Conservation (phyloP, 176 grass and related monocot species). For the Neostapfia colusana region DNA sequence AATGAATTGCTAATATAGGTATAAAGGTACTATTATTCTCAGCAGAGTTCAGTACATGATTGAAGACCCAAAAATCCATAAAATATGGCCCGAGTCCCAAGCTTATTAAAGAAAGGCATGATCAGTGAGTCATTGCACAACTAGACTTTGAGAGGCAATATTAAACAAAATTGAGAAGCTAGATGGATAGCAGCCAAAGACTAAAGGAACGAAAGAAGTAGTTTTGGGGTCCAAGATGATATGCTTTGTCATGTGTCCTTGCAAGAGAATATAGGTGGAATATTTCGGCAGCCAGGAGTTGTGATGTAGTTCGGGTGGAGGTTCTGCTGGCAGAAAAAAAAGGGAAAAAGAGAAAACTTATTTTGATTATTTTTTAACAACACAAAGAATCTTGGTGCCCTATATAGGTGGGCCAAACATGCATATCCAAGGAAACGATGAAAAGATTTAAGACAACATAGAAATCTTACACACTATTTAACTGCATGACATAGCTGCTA, state of each 20-base stretch:
- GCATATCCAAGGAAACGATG: neutral
- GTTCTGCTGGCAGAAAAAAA: neutral
- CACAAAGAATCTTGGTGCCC: neutral
- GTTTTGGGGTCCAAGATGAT: slow-evolving; percentile 3
- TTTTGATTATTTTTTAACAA: neutral
- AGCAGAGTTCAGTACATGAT: neutral
- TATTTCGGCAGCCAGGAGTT: neutral
- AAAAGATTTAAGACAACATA: neutral
- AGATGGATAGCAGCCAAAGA: neutral
- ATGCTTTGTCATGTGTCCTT: neutral
- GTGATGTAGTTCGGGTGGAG: neutral
- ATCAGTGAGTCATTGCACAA: neutral
- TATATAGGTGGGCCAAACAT: neutral
- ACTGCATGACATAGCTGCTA: too few relatives aligned
- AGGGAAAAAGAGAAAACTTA: neutral
- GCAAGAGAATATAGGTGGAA: neutral
- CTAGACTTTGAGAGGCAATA: slow-evolving; percentile 8
- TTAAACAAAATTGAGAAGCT: slow-evolving; percentile 11
- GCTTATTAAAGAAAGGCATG: neutral
- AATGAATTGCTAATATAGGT: slow-evolving; percentile 21
- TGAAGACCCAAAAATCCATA: neutral
- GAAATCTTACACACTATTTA: too few relatives aligned
- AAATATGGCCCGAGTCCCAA: neutral
- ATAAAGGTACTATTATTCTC: slow-evolving; percentile 3
- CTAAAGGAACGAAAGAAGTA: neutral